A percentile compares a stretch with the other conserved stretches of the same genome.
Evolutionary conservation across 2,329 filamentous ascomycete species (phyloP).

Genomic region (Trichoderma brevicompactum): DNA sequence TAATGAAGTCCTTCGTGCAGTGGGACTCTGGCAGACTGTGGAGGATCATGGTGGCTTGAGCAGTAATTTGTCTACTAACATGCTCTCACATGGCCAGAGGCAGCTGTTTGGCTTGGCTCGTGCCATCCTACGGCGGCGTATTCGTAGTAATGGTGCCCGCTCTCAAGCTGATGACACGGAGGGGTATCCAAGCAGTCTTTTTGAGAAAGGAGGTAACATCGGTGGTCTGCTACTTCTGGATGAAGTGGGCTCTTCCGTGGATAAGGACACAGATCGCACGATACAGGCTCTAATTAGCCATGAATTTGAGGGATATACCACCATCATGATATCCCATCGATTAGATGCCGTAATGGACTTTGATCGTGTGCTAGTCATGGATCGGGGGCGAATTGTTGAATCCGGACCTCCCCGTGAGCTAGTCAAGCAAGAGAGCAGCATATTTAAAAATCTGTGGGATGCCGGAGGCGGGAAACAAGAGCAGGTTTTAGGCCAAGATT

Average conservation of each 20-base stretch:
- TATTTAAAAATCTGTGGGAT: conserved; percentile 33
- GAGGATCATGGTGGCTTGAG: conserved; percentile 42
- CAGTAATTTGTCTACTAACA: conserved; percentile 49
- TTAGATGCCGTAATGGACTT: conserved; percentile 37
- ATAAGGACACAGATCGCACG: conserved; percentile 37
- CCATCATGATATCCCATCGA: conserved; percentile 40
- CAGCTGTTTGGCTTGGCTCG: conserved; percentile 67
- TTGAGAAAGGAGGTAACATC: conserved; percentile 10
- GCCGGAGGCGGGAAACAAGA: background rate
- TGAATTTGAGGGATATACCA: conserved; percentile 35
- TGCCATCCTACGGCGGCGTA: conserved; percentile 53
- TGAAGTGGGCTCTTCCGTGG: conserved; percentile 42
- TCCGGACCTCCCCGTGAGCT: conserved; percentile 36
- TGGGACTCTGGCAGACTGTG: conserved; percentile 43
- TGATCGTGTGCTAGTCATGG: conserved; percentile 40
- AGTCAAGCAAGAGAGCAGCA: conserved; percentile 30
- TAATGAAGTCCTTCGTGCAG: conserved; percentile 41
- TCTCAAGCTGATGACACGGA: background rate
- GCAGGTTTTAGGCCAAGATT: too few species aligned
- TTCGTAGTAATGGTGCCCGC: conserved; percentile 5
- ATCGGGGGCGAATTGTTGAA: conserved; percentile 37
- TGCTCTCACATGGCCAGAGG: conserved; percentile 62
- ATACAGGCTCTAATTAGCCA: conserved; percentile 34
- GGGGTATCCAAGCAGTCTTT: background rate
- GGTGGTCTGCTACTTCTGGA: conserved; percentile 36